Conservation (phyloP, 805 yeast genomes). For the Hanseniaspora vineae region DNA sequence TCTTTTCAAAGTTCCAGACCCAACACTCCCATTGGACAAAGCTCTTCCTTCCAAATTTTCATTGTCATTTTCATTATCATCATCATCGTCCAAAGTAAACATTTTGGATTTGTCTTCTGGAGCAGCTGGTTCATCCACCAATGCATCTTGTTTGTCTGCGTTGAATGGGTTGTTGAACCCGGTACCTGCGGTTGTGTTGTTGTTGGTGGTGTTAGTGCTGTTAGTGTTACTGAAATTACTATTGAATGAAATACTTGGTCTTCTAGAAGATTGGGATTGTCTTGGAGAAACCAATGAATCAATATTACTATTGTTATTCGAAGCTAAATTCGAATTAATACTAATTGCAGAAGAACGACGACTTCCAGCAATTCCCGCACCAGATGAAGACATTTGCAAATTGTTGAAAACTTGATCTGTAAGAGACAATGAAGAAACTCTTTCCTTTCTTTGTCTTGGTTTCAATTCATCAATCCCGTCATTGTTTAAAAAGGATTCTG, state of each 20-base stretch:
- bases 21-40: too few relatives aligned
- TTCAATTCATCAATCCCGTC: constrained; percentile 60
- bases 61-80: too few relatives aligned
- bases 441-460: constrained; percentile 47
- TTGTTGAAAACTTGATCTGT: constrained; percentile 56
- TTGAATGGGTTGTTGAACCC: too few relatives aligned
- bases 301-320: not conserved
- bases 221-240: not conserved
- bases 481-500: constrained; percentile 47
- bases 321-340: not conserved
- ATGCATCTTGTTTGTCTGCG: too few relatives aligned
- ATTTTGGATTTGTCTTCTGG: too few relatives aligned
- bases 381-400: constrained; percentile 5
- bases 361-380: constrained; percentile 2
- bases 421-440: constrained; percentile 54
- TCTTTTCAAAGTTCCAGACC: too few relatives aligned
- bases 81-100: too few relatives aligned
- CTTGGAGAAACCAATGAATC: too few relatives aligned
- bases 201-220: not conserved
- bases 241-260: not conserved
- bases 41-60: not conserved
- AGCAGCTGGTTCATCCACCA: too few relatives aligned
- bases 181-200: not conserved
- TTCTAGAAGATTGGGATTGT: not conserved
- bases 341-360: not conserved